Evolutionary conservation across 768 basidiomycete species (phyloP).

Genomic region (Mycena venus): DNA sequence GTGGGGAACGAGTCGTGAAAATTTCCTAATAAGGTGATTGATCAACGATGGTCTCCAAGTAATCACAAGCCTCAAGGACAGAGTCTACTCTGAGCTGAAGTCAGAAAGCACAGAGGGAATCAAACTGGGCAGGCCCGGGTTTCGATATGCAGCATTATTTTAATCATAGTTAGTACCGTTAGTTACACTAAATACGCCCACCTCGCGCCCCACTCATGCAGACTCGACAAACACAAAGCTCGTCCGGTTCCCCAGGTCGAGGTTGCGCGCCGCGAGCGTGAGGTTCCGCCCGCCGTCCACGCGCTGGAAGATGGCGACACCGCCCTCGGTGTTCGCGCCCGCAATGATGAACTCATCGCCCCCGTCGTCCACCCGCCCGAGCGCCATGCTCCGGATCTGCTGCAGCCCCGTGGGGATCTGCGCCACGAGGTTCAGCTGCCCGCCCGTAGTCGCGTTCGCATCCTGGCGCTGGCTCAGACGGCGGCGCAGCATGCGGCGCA

Average conservation of each 20-base stretch:
- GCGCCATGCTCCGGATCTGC: slow-evolving; percentile 68
- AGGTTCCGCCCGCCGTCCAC: slow-evolving; percentile 58
- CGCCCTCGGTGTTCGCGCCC: slow-evolving; percentile 46
- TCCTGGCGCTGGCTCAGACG: slow-evolving; percentile 13
- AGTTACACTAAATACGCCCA: background rate
- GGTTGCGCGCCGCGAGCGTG: slow-evolving; percentile 53
- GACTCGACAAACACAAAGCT: slow-evolving; percentile 53
- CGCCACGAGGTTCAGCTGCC: slow-evolving; percentile 54
- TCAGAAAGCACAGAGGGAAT: no score
- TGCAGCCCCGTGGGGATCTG: slow-evolving; percentile 69
- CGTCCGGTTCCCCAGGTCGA: slow-evolving; percentile 52
- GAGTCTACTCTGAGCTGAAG: no score
- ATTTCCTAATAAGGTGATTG: background rate
- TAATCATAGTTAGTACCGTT: no score
- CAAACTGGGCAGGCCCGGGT: no score
- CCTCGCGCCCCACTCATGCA: background rate
- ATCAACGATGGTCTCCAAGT: no score
- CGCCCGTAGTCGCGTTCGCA: background rate
- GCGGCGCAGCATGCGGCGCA: slow-evolving; percentile 36
- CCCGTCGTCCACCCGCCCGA: slow-evolving; percentile 55
- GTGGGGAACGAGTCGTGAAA: no score
- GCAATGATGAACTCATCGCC: slow-evolving; percentile 57
- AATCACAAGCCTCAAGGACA: no score
- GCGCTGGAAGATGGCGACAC: slow-evolving; percentile 59
- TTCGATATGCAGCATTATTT: no score